Base-by-base conservation (phyloP, 345 rosid genomes). In the Rhizophora apiculata region DNA sequence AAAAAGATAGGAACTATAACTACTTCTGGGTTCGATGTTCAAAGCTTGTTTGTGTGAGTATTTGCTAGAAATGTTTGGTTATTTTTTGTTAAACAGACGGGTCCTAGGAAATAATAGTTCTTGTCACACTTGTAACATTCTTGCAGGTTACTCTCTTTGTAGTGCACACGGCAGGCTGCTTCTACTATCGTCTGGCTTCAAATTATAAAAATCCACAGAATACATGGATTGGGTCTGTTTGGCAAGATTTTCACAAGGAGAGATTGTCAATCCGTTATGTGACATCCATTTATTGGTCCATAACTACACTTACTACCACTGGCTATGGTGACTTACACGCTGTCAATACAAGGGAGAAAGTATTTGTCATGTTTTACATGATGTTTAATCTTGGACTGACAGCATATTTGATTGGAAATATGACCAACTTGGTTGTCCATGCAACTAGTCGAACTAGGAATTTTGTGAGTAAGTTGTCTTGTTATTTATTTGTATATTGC, bases 241-340 rank as follows among this genome's bases (percentile, higher is more conserved):
- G 83, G 72, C 80, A 74, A 9, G 70, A 87, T 2, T 93, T 78
- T 62, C 74, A 31, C 16, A 19, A 71, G 4, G 74, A 67, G 61
- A 53, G 68, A 21, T 60, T 87, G 30, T 64, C 70, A 13, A 5
- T 72, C 5, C 87, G 78, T n/a, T 93, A 93, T 64, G 84, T 84
- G 58, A 85, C 83, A n/a, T 73, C 97, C 0, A 57, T 90, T 60
- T 90, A 93, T 69, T 91, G 97, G 97, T 87, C 98, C 13, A 89
- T 89, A 30, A 81, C 92, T 74, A 93, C 97, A 2, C 84, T 91
- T 26, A 79, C 96, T 11, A 89, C 96, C 20, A 84, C 88, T 19
- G 98, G 98, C 9, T 93, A 93, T 62, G 98, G 98, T 57, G 97
- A 93, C 77, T 54, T 93, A 34, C 98, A 93, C 71, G 87, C 93